phyloP scores from a whole-genome alignment of 169 alveolate genomes.

The Plasmodium malariae region DNA sequence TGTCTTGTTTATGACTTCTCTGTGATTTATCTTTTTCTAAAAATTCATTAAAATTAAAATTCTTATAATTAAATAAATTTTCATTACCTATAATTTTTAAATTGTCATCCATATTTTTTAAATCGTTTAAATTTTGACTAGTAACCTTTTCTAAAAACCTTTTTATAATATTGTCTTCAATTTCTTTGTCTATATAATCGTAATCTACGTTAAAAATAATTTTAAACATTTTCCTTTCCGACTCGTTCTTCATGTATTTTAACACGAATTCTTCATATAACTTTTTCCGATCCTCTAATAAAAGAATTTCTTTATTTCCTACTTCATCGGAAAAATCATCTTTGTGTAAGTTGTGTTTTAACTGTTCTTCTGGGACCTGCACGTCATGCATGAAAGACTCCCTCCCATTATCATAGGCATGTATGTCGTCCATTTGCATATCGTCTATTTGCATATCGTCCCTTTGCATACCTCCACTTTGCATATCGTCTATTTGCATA shows the following conservation, averaged over 20 bases:
- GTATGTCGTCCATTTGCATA: no score
- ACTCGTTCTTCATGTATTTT: slow-evolving; percentile 61
- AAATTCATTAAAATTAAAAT: slow-evolving; percentile 11
- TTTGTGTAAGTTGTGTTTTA: slow-evolving; percentile 1
- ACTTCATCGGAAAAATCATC: slow-evolving; percentile 18
- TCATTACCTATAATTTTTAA: slow-evolving; percentile 33
- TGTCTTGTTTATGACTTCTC: slow-evolving; percentile 9
- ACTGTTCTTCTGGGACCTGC: background rate
- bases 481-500: no score
- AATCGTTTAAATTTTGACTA: slow-evolving; percentile 8
- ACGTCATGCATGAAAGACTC: background rate
- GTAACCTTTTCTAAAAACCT: slow-evolving; percentile 67
- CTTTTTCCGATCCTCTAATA: slow-evolving; percentile 10
- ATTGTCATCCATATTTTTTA: slow-evolving; percentile 7
- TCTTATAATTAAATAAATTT: slow-evolving; percentile 53
- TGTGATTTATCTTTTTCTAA: slow-evolving; percentile 14
- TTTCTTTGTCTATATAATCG: slow-evolving; percentile 35
- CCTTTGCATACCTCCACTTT: no score
- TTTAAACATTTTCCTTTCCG: slow-evolving; percentile 54
- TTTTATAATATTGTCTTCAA: slow-evolving; percentile 57
- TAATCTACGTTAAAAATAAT: slow-evolving; percentile 45
- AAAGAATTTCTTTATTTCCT: slow-evolving; percentile 5
- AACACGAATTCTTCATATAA: slow-evolving; percentile 69
- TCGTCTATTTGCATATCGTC: no score
- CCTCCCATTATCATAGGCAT: background rate